Evolutionary conservation across 106 monocot genomes (phyloP), one percentile per base, ranked within the genome.

Genomic region (Vanilla planifolia): DNA sequence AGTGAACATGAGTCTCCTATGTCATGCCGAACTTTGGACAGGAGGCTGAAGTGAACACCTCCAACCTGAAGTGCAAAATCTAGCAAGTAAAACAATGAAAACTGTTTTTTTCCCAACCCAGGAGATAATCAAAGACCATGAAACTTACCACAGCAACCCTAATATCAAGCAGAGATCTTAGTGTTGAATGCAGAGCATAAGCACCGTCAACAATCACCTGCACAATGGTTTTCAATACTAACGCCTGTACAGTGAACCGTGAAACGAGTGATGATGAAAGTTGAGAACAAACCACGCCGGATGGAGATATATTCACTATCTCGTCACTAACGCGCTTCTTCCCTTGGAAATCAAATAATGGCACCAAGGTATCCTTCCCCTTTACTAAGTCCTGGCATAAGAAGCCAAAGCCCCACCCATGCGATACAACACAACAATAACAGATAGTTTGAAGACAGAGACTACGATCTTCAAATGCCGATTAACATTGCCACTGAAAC

Each of bases 181-280:
- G 61, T 36, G 81, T 68, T 43, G 91, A 91, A 63, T 96, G 96
- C 52, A 96, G 68, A 60, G 96, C 96, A 75, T 96, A 96, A 37
- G 91, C 87, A 73, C 96, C 96, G 69, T 96, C 96, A 17, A 96
- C 76, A 76, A 96, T 87, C 29, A 96, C 78, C 95, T 96, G 83
- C 11, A 63, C 40, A 70, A 64, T 52, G 17, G 65, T 37, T 60
- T 33, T 20, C 33, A 16, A 51, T 19, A 36, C 20, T 57, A 14
- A 10, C 15, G 64, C 28, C 13, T 16, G 5, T 29, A 64, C 2
- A 52, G 3, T 33, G 42, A 35, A 32, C 28, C 34, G 39, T 37
- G 55, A 52, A 61, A 17, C 29, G 25, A 13, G 26, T 20, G 57
- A 3, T 23, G 8, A 30, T 22, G 11, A 44, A 8, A 44, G 39